Base-by-base conservation (phyloP, 2,329 filamentous ascomycete species). In the Colletotrichum melonis region DNA sequence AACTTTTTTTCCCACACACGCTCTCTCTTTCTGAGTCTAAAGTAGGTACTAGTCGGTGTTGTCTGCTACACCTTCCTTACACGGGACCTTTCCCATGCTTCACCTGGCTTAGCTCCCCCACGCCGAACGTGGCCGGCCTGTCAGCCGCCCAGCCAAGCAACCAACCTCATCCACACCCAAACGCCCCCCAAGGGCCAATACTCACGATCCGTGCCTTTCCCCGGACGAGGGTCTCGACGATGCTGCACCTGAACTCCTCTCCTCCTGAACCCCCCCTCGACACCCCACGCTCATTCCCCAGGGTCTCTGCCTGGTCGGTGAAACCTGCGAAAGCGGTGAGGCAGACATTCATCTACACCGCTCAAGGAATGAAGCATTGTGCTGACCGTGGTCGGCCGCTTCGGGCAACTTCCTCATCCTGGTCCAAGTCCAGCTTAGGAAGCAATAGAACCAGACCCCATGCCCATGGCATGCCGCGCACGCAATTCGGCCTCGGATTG, bases 261-360 rank as follows among this genome's bases (percentile, higher is more conserved):
- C 30, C 9, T 16, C 56, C 26, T 52, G 30, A 46, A n/a, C 19
- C 59, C 30, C 28, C 52, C 52, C 56, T 55, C 12, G 54, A 46
- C 55, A 57, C 70, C 70, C 70, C 66, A 73, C 70, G 59, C 60
- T 65, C 67, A 62, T 57, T 46, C 66, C 55, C 59, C 70, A 32
- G 70, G 70, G 59, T 64, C 35, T 57, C 67, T 56, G 46, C 55
- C 59, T 59, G 42, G 67, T 70, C 70, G 60, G 70, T 70, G 70
- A 70, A 73, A 73, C 66, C 57, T 28, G 52, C 66, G 70, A 52
- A 70, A 73, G 70, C 70, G 70, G 70, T 73, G 70, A 73, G 56
- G 59, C 66, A 58, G 59, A 9, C 46, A 46, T 49, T 55, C 49
- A 54, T n/a, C 30, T 55, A 70, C 70, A 73, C 70, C 70, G 67